These are phyloP conservation scores for Dalbergia cultrata DNA, from an alignment of 306 rosid species.

Conservation along the genomic window DNA sequence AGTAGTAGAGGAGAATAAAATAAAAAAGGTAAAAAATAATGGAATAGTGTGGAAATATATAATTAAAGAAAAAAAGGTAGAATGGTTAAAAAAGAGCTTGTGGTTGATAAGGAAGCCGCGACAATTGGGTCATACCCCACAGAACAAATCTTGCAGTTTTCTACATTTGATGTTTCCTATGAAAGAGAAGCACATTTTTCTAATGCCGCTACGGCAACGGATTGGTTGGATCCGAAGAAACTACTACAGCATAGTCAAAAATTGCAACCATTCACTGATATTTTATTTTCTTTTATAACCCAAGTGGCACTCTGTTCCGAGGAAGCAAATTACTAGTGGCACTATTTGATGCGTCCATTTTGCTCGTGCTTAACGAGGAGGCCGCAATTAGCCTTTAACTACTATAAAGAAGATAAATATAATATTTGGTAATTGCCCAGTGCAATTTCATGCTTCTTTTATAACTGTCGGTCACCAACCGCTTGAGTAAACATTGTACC, in stretches of 20 bases:
- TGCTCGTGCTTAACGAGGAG: constrained; percentile 12
- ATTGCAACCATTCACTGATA: constrained; percentile 36
- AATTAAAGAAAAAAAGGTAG: not conserved
- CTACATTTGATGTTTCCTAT: constrained; percentile 55
- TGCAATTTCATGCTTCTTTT: not conserved
- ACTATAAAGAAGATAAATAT: not conserved
- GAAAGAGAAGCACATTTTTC: not conserved
- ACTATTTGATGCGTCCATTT: not conserved
- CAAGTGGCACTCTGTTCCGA: constrained; percentile 39
- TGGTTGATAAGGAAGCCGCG: not conserved
- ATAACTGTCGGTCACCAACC: not conserved
- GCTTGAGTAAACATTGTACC: not conserved
- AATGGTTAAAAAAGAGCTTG: not conserved
- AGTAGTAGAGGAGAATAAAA: not conserved
- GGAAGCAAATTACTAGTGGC: not conserved
- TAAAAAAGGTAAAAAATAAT: too few relatives aligned
- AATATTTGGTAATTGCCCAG: not conserved
- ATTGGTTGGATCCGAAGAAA: constrained; percentile 5
- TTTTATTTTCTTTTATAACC: not conserved
- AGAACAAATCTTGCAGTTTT: constrained; percentile 42
- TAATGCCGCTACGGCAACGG: not conserved
- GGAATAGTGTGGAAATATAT: not conserved
- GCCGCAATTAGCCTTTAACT: not conserved
- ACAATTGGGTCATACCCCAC: not conserved
- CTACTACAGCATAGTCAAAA: constrained; percentile 34